phyloP scores from a whole-genome alignment of 495 filamentous ascomycete genomes.

The Annulohypoxylon stygium region DNA sequence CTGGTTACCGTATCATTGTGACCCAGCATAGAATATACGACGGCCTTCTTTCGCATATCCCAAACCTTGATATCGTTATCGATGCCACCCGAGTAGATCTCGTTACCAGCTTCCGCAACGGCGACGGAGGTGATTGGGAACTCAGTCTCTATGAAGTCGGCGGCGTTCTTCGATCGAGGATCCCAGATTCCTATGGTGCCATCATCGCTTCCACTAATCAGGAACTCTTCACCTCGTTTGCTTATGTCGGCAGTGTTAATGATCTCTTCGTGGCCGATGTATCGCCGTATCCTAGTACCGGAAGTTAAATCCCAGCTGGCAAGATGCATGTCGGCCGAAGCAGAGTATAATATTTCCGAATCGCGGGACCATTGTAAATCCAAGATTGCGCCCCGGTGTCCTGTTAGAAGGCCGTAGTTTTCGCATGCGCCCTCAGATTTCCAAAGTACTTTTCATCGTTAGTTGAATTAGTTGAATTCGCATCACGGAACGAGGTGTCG shows the following conservation, averaged over 20 bases:
- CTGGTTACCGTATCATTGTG: constrained; percentile 95
- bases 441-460: constrained; percentile 79
- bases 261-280: constrained; percentile 93
- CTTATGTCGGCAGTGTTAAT: constrained; percentile 91
- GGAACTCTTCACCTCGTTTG: constrained; percentile 87
- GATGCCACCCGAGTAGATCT: constrained; percentile 94
- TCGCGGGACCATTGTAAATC: constrained; percentile 98
- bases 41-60: constrained; percentile 91
- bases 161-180: constrained; percentile 87
- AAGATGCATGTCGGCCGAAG: constrained; percentile 90
- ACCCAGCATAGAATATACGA: constrained; percentile 88
- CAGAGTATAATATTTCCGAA: constrained; percentile 89
- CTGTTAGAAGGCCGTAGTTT: constrained; percentile 88
- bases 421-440: constrained; percentile 90
- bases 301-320: constrained; percentile 96
- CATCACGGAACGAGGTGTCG: not conserved
- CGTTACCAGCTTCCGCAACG: constrained; percentile 91
- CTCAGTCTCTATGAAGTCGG: constrained; percentile 89
- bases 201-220: constrained; percentile 92
- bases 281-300: constrained; percentile 86
- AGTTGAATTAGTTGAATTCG: not conserved
- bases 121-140: constrained; percentile 94
- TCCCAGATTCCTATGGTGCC: constrained; percentile 97
- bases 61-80: constrained; percentile 98
- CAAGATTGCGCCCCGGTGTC: constrained; percentile 89